Evolutionary conservation across 345 rosid genomes (phyloP), one percentile per base, ranked within the genome.

Genomic region (Bretschneidera sinensis): DNA sequence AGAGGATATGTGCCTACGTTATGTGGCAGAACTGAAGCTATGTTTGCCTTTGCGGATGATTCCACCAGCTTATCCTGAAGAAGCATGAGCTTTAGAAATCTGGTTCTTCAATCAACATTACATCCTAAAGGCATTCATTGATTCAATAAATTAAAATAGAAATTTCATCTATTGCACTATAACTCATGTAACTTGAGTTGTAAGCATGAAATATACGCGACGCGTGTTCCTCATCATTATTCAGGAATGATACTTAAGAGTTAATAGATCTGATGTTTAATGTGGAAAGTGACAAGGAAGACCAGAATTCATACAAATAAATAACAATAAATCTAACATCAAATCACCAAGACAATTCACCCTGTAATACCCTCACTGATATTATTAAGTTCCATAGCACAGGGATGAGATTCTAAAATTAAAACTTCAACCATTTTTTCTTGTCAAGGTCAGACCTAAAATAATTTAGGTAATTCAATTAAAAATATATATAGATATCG

Each of bases 51-150:
- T 19, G 83, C 60, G 16, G 89, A 80, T 76, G 82, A 74, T 67
- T 78, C 91, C 71, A 63, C 72, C 70, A 75, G 84, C 76, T 87
- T 78, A 68, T 81, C 91, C 92, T 80, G 85, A 69, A 84, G 78
- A 83, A 71, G 78, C 39, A 74, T 70, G 70, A 77, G 62, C 71
- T 65, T 79, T 76, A 74, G 80, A 79, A 64, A 63, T 73, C 67
- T 64, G 70, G 71, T 70, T 65, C 80, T 70, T 76, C 77, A 61
- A 54, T 68, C 82, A 76, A 39, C 67, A 76, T 43, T 49, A 71
- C 58, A 74, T 71, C 76, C 71, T 61, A 76, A 64, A 64, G 75
- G 65, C 61, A 71, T 68, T 71, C 49, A 63, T 67, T 68, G 56
- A 63, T 75, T 61, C 48, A 65, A 75, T 67, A 60, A 71, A 75